Base-by-base conservation (phyloP, 2,329 filamentous ascomycete species). In the Fusarium pseudonygamai region DNA sequence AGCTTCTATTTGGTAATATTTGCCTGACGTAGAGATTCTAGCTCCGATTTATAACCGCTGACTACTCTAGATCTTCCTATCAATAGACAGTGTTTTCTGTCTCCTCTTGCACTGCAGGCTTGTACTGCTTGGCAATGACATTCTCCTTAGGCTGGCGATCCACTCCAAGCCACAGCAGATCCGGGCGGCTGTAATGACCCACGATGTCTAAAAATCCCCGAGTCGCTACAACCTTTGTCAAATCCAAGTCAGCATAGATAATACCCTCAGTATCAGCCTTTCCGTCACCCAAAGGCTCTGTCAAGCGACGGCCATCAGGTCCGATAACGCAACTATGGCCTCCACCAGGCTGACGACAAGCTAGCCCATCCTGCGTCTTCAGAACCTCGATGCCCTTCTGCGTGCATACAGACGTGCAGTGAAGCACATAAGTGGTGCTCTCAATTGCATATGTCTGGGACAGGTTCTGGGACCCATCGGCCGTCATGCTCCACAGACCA, bases 381-480 rank as follows among this genome's bases (percentile, higher is more conserved):
- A 89, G 75, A 18, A 87, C 82, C 0, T 77, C 71, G 1, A 78
- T 78, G 2, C 84, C 88, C 20, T 81, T 76, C 12, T 85, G 72
- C 0, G 81, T 83, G 56, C 88, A 81, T 6, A 78, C 73, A 2
- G 71, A 64, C 3, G 77, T 78, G 34, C 71, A 66, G 26, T 77
- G 75, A 6, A 90, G 82, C 2, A 91, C 89, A 67, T 87, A 91
- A 0, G 86, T 79, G 14, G 83, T 82, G 4, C 86, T 84, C 75
- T 91, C 89, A 14, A 91, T 85, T 3, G 89, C 88, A 71, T 90
- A 90, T 0, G 85, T 83, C 67, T 86, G 86, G 0, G 87, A 85
- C 3, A 89, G 80, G 49, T 75, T 83, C 36, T 82, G 82, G 63
- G 82, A 84, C 9, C 83, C 82, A 34, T 79, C 77, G 12, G 76